Evolutionary conservation across 495 filamentous ascomycete species (phyloP), one percentile per base, ranked within the genome.

Genomic region (Wilcoxina mikolae): DNA sequence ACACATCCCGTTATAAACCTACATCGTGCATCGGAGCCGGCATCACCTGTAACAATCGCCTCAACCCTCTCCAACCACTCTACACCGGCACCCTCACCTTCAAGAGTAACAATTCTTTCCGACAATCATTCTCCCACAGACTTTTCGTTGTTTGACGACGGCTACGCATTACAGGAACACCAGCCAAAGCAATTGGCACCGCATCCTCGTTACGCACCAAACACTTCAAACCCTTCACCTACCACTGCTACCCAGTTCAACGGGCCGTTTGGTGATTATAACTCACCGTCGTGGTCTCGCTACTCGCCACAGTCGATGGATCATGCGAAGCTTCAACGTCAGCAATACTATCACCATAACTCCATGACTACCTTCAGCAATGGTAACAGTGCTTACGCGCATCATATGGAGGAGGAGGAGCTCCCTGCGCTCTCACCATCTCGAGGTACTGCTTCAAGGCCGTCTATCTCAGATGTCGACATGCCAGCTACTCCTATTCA

Each of bases 391-490:
- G 57, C 51, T 20, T 49, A 18, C 3, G 35, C 45, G 20, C 2
- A 44, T 20, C 45, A 49, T n/a, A 53, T 46, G 5, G 59, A 56
- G 18, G 62, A 62, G 12, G 63, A 66, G 3, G 63, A 66, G 5
- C 58, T 56, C 24, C 63, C 63, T 39, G 63, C 59, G 17, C 38
- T 65, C 25, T 65, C 62, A 3, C 62, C 62, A 28, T 57, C 65
- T 27, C 43, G 54, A 17, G 54, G 45, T 15, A 51, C 41, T 17
- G 45, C 52, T 9, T 64, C 61, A 11, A 57, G 60, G 17, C 62
- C 59, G 51, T 65, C 61, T 0, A 46, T 56, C 5, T 64, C 58
- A 33, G 62, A 65, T 28, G 38, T 57, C 29, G 63, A 66, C 28
- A 42, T 65, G 23, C 62, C 63, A 12, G 53, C 46, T 23, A 66